Evolutionary conservation across 768 basidiomycete species (phyloP).

Genomic region (Termitomyces eurrhizus): DNA sequence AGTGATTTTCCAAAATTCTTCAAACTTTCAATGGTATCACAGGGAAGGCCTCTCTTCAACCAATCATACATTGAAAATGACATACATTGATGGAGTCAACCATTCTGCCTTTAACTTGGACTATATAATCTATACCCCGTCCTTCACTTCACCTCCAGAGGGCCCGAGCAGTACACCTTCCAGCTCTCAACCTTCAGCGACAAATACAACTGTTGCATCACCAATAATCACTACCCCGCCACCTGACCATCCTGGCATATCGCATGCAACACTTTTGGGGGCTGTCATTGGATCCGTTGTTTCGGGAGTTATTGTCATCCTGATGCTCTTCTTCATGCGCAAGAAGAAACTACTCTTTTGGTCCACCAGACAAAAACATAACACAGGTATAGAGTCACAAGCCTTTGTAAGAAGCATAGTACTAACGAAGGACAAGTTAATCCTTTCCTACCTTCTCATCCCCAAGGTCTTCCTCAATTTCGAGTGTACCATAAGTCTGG

Average conservation of each 20-base stretch:
- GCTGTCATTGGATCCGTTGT: too few species aligned
- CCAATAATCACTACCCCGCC: neutral
- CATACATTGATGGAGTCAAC: too few species aligned
- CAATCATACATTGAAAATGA: neutral
- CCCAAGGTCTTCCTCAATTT: neutral
- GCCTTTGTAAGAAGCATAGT: too few species aligned
- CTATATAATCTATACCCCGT: neutral
- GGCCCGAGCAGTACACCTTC: neutral
- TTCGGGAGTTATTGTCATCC: too few species aligned
- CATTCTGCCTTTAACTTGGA: neutral
- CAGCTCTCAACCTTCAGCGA: neutral
- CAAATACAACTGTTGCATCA: too few species aligned
- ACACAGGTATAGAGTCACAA: neutral
- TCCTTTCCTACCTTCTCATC: neutral
- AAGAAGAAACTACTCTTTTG: neutral
- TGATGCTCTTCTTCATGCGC: too few species aligned
- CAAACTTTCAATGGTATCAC: neutral
- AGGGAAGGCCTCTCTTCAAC: neutral
- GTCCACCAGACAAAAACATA: neutral
- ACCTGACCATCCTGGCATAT: neutral
- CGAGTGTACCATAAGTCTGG: neutral
- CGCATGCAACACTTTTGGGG: neutral
- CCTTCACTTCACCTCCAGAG: neutral
- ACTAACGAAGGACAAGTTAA: neutral
- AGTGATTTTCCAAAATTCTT: neutral